Evolutionary conservation across 495 filamentous ascomycete species (phyloP).

Genomic region (Aspergillus nidulans): DNA sequence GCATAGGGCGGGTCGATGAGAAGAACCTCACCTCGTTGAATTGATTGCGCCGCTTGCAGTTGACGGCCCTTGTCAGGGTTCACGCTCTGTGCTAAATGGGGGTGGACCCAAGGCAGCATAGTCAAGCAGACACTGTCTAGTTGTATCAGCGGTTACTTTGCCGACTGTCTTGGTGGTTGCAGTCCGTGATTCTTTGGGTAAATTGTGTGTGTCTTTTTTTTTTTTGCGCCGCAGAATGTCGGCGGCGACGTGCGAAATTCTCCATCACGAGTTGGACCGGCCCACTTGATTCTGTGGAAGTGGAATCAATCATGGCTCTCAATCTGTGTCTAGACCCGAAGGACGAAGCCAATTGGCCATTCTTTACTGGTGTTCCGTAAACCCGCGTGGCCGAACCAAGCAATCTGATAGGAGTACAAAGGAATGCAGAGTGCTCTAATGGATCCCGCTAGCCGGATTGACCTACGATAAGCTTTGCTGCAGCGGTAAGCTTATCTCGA

Average conservation of each 20-base stretch:
- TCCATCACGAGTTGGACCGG: background rate
- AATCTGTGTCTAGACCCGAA: background rate
- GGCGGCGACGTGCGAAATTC: background rate
- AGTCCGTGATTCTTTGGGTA: background rate
- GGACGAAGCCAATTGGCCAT: background rate
- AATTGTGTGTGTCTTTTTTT: background rate
- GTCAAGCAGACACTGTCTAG: background rate
- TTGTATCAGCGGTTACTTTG: too few species aligned
- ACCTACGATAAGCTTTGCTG: background rate
- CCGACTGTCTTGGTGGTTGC: too few species aligned
- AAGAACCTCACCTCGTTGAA: slow-evolving; percentile 28
- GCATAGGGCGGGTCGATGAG: slow-evolving; percentile 35
- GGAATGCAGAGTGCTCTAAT: background rate
- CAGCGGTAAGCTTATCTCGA: background rate
- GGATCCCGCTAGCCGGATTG: background rate
- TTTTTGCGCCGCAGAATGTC: background rate
- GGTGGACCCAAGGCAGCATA: slow-evolving; percentile 29
- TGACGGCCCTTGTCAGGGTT: slow-evolving; percentile 36
- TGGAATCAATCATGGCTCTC: background rate
- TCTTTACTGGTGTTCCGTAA: background rate
- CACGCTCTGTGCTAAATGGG: slow-evolving; percentile 26
- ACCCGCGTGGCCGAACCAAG: background rate
- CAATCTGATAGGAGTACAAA: slow-evolving; percentile 9
- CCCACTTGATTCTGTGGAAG: background rate
- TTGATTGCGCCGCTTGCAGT: slow-evolving; percentile 24